phyloP scores from a whole-genome alignment of 306 rosid genomes.

The Sicyos edulis region DNA sequence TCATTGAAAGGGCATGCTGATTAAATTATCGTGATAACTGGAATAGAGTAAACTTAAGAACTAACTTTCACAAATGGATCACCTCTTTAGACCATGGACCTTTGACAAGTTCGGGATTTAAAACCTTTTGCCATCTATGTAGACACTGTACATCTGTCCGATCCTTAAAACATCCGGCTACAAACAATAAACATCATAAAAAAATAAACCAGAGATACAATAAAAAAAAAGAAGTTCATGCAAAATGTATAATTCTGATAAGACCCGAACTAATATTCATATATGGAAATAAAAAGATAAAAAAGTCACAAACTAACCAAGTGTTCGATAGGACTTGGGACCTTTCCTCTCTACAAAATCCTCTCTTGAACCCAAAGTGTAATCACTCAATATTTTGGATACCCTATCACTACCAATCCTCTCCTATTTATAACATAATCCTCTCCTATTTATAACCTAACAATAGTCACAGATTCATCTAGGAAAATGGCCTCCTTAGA shows the following conservation, averaged over 20 bases:
- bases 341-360: too few species aligned
- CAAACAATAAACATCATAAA: slow-evolving; percentile 30
- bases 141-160: slow-evolving; percentile 97
- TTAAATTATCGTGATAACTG: not conserved
- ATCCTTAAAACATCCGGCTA: slow-evolving; percentile 92
- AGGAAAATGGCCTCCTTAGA: not conserved
- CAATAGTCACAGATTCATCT: not conserved
- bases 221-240: slow-evolving; percentile 12
- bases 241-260: not conserved
- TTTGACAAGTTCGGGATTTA: slow-evolving; percentile 92
- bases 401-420: too few species aligned
- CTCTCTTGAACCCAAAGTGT: too few species aligned
- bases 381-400: too few species aligned
- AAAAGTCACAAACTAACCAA: too few species aligned
- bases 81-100: slow-evolving; percentile 99
- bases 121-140: slow-evolving; percentile 99
- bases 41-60: slow-evolving; percentile 15
- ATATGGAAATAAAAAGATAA: too few species aligned
- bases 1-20: not conserved
- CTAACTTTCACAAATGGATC: slow-evolving; percentile 21
- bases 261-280: too few species aligned
- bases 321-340: too few species aligned
- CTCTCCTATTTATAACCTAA: too few species aligned
- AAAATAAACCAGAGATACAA: not conserved
- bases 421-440: too few species aligned